Conservation (phyloP, 2,329 filamentous ascomycete genomes). For the Seiridium unicorne region DNA sequence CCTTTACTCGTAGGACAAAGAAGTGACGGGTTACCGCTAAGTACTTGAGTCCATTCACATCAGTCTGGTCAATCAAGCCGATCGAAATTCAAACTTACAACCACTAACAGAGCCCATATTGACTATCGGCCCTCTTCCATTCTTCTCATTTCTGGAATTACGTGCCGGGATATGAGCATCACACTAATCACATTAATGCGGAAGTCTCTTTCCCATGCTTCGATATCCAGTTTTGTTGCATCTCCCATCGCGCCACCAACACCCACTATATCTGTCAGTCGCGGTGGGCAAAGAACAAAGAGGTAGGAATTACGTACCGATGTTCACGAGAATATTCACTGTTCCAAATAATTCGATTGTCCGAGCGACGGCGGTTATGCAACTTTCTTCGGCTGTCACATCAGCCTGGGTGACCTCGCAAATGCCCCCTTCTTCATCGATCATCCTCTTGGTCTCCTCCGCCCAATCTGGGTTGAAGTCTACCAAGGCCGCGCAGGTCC, state of each 20-base stretch:
- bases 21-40: conserved; percentile 24
- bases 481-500: conserved; percentile 22
- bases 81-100: conserved; percentile 9
- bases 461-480: conserved; percentile 22
- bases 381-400: conserved; percentile 21
- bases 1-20: conserved; percentile 32
- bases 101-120: conserved; percentile 34
- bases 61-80: background rate
- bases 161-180: conserved; percentile 29
- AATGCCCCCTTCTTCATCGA: conserved; percentile 22
- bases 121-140: conserved; percentile 30
- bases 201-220: conserved; percentile 28
- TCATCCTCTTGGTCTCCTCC: conserved; percentile 26
- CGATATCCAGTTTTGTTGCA: conserved; percentile 25
- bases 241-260: conserved; percentile 30
- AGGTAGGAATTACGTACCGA: conserved; percentile 13
- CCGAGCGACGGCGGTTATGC: conserved; percentile 16
- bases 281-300: background rate
- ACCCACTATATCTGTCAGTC: conserved; percentile 21
- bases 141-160: conserved; percentile 30
- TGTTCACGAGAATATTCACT: conserved; percentile 26
- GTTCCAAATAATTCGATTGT: conserved; percentile 21
- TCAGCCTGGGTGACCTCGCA: conserved; percentile 24
- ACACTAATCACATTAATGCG: conserved; percentile 33
- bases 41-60: background rate